phyloP scores from a whole-genome alignment of 2,329 filamentous ascomycete genomes.

The Emmonsiellopsis sp. region DNA sequence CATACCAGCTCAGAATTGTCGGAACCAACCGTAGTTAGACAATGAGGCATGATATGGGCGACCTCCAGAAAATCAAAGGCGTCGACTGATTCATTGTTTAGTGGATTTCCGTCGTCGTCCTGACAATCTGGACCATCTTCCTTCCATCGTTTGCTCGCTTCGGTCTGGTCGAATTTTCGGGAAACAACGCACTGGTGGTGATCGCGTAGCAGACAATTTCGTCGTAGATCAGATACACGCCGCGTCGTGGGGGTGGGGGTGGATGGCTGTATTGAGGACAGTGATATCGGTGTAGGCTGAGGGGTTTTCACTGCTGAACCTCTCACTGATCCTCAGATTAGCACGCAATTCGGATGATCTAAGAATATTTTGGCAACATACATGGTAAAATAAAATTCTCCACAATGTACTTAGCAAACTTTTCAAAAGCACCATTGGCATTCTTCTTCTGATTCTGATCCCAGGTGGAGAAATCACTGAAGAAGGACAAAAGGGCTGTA shows the following conservation, averaged over 20 bases:
- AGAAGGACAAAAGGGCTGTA: conserved; percentile 7
- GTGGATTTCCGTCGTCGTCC: conserved; percentile 6
- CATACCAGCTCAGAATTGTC: conserved; percentile 4
- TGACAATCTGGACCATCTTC: not conserved
- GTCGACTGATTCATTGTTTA: conserved; percentile 5
- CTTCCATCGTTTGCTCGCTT: conserved; percentile 8
- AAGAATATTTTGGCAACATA: conserved; percentile 6
- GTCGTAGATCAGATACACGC: conserved; percentile 7
- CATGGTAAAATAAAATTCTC: conserved; percentile 15
- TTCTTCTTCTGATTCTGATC: conserved; percentile 7
- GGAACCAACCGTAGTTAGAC: conserved; percentile 3
- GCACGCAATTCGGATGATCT: not conserved
- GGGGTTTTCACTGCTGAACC: conserved; percentile 15
- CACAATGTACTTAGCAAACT: conserved; percentile 16
- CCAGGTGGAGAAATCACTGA: conserved; percentile 9
- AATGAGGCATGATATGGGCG: conserved; percentile 6
- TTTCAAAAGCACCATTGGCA: conserved; percentile 8
- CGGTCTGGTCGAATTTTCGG: not conserved
- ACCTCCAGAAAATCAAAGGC: conserved; percentile 5
- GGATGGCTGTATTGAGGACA: conserved; percentile 3
- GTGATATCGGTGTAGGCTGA: conserved; percentile 11
- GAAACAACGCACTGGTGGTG: conserved; percentile 9
- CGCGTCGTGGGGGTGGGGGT: not conserved
- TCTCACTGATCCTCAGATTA: conserved; percentile 6
- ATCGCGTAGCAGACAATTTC: conserved; percentile 10